Percentiles rank a stretch among this genome's conserved stretches.
phyloP scores from a whole-genome alignment of 192 early-diverging fungal genomes.

The Coemansia sp. region DNA sequence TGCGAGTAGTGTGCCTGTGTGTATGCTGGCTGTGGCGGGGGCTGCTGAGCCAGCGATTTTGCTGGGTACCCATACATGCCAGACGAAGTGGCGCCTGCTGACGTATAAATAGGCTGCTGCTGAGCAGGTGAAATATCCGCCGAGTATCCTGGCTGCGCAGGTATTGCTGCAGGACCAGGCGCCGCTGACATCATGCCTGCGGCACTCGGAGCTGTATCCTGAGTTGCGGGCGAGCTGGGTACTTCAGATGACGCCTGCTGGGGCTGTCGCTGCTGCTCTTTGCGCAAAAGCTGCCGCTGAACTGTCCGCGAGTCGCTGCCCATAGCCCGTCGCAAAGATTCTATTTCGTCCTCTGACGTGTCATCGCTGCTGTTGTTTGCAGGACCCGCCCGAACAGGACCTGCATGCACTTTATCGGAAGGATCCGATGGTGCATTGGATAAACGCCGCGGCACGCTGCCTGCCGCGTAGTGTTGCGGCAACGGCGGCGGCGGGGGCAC shows the following conservation, averaged over 20 bases:
- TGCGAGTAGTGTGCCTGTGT: constrained; percentile 21
- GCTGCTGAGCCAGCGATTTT: constrained; percentile 5
- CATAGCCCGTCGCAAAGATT: constrained; percentile 47
- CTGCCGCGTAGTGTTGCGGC: constrained; percentile 14
- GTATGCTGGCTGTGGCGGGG: constrained; percentile 7
- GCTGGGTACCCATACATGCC: constrained; percentile 15
- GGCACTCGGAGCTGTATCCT: constrained; percentile 15
- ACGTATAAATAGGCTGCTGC: not conserved
- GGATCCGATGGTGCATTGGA: constrained; percentile 41
- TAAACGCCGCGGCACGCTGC: constrained; percentile 25
- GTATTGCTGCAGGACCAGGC: constrained; percentile 9
- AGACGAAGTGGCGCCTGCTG: not conserved
- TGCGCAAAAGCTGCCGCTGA: constrained; percentile 46
- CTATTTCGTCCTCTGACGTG: constrained; percentile 50
- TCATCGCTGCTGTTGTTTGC: constrained; percentile 23
- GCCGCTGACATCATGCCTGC: constrained; percentile 9
- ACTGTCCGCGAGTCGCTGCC: constrained; percentile 44
- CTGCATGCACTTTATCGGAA: constrained; percentile 24
- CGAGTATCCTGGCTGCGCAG: not conserved
- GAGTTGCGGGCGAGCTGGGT: constrained; percentile 20
- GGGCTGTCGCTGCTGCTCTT: constrained; percentile 22
- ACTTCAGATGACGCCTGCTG: constrained; percentile 10
- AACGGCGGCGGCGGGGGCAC: constrained; percentile 12
- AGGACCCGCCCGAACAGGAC: constrained; percentile 14
- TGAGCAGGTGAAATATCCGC: constrained; percentile 4